Conservation (phyloP, 306 rosid species). For the Biancaea sappan region DNA sequence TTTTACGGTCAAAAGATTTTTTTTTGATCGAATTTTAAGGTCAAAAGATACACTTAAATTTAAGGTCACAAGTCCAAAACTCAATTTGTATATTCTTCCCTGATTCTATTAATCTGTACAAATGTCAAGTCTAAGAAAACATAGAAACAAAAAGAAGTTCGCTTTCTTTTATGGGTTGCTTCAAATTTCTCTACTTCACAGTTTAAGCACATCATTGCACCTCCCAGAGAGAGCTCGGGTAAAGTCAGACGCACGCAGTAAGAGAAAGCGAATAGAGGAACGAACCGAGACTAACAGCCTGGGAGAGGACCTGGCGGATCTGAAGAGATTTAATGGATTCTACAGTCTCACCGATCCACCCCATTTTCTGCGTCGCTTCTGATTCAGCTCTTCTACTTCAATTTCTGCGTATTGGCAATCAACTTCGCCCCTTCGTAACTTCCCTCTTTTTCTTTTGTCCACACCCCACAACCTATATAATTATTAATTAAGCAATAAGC, state of each 20-base stretch:
- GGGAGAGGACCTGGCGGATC: conserved; percentile 85
- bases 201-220: background rate
- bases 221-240: background rate
- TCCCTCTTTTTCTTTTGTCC: background rate
- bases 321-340: conserved; percentile 82
- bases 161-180: background rate
- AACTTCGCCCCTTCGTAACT: background rate
- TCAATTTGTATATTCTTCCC: background rate
- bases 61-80: background rate
- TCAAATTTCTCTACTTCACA: background rate
- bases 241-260: background rate
- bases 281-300: conserved; percentile 84
- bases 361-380: conserved; percentile 45
- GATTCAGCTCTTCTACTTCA: background rate
- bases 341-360: conserved; percentile 70
- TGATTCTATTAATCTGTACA: background rate
- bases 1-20: too few relatives aligned
- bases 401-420: background rate
- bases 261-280: conserved; percentile 5
- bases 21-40: too few relatives aligned
- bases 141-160: background rate
- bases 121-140: background rate
- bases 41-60: too few relatives aligned
- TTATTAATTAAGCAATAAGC: too few relatives aligned
- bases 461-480: background rate